Base-by-base conservation (phyloP, 2,329 filamentous ascomycete genomes). In the Xylaria sp. region DNA sequence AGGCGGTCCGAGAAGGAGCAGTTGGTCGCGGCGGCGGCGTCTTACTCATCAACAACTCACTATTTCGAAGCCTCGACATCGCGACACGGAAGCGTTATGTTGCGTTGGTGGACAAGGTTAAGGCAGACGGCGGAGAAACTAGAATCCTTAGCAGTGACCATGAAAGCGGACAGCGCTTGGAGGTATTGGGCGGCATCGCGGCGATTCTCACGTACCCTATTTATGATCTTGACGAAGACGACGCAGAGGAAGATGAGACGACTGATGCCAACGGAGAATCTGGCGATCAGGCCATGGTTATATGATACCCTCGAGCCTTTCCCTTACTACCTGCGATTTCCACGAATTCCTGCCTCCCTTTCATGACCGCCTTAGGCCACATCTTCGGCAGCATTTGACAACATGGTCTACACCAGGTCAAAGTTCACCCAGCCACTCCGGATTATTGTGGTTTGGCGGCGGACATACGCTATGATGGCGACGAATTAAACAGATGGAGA, bases 191-290 rank as follows among this genome's bases (percentile, higher is more conserved):
- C 1, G 90, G 92, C 16, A 88, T 99, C 63, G 94, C 93, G 13
- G 92, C 92, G 1, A 88, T 97, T 34, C 77, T 97, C 64, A 97
- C 93, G 10, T 99, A 92, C 72, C 92, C 94, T 0, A 81, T 97
- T 44, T 77, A 84, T 16, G 92, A 95, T 66, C 78, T 95, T 50
- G 90, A 96, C 63, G 87, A 88, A 1, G 85, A 78, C 2, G 78
- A 77, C 42, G 42, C 10, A 6, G 78, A 78, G 4, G 77, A 76
- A 2, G 75, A 69, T 9, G 54, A 47, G 37, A 44, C 52, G 10
- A 68, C 62, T 3, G 70, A 60, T 9, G 70, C 66, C 2, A 70
- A 72, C 35, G 73, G 71, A 16, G 52, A 66, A 34, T 61, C 52
- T 11, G 65, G 65, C 47, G 66, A 62, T 13, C 65, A 68, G 56